Evolutionary conservation across 768 basidiomycete genomes (phyloP), one percentile per base, ranked within the genome.

Genomic region (Agaricus sinodeliciosus): DNA sequence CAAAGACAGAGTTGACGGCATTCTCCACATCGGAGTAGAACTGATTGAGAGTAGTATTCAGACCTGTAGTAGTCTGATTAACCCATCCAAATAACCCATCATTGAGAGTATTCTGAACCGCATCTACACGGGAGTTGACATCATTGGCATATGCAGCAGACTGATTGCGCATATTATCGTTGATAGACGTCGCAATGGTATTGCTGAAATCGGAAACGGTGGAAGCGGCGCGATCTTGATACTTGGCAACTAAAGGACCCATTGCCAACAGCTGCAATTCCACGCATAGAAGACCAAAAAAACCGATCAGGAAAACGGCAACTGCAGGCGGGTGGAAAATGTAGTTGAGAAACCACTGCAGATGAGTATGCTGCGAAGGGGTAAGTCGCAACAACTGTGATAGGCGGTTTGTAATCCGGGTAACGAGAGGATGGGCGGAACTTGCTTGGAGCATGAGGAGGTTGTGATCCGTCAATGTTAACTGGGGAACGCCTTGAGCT

Each of bases 61-160:
- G 77, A 5, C 85, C 83, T 3, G 81, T 83, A 1, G 93, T 95
- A 7, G 95, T 95, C 15, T 74, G 78, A 60, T 97, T 93, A 45
- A 98, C 85, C 94, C 94, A 98, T 9, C 94, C 93, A 57, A 98
- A 95, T 43, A 98, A 69, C 22, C 87, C 88, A 37, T 90, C 72
- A 65, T 97, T 91, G 67, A 98, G 80, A 5, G 81, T 79, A 36
- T 72, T 74, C 69, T 98, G 90, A 45, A 91, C 75, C 31, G 60
- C 60, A 45, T 80, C 77, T 18, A 97, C 81, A 27, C 81, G 86
- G 16, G 60, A 62, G 58, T 98, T 99, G 62, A 94, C 75, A 28
- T 74, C 75, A n/a, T 67, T 73, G 3, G 94, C 93, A 58, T 94
- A 99, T 3, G 77, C 63, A 12, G 79, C 63, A 8, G 90, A 94